phyloP scores from a whole-genome alignment of 805 yeast species.

The Saccharomycopsis javanensis region DNA sequence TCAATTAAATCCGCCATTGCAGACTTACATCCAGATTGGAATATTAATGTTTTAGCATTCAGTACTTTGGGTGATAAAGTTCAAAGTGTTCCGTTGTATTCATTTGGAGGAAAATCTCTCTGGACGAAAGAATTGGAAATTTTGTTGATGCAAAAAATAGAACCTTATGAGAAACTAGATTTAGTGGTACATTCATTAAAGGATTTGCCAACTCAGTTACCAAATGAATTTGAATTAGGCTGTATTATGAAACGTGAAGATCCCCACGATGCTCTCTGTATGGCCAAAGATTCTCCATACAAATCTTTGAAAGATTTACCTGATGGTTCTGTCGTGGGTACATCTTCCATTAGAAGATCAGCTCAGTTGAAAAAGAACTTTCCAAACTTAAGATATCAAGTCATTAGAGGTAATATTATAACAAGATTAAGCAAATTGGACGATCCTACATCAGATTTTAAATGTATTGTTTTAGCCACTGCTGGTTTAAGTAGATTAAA shows the following conservation, averaged over 20 bases:
- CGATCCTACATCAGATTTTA: slow-evolving; percentile 48
- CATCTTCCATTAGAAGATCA: slow-evolving; percentile 87
- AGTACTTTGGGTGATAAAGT: slow-evolving; percentile 87
- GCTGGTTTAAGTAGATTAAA: slow-evolving; percentile 81
- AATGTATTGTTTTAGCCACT: slow-evolving; percentile 79
- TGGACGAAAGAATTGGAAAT: slow-evolving; percentile 96
- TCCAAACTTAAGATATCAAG: slow-evolving; percentile 70
- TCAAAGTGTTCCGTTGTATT: slow-evolving; percentile 74
- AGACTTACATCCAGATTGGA: slow-evolving; percentile 48
- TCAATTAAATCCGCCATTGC: slow-evolving; percentile 56
- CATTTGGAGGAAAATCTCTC: slow-evolving; percentile 91
- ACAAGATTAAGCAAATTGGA: slow-evolving; percentile 81
- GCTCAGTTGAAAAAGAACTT: slow-evolving; percentile 76
- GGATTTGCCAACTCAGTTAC: slow-evolving; percentile 85
- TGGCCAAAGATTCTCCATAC: slow-evolving; percentile 58
- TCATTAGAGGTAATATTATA: slow-evolving; percentile 75
- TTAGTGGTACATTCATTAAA: slow-evolving; percentile 89
- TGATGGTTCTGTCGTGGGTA: slow-evolving; percentile 78
- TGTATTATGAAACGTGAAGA: slow-evolving; percentile 81
- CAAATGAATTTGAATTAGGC: slow-evolving; percentile 83
- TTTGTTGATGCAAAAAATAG: slow-evolving; percentile 52
- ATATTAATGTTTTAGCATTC: slow-evolving; percentile 70
- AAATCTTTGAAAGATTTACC: slow-evolving; percentile 67
- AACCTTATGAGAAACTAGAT: slow-evolving; percentile 61
- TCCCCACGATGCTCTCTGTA: slow-evolving; percentile 85